Conservation (phyloP, 352 stramenopile species). For the Phytophthora tubulina region DNA sequence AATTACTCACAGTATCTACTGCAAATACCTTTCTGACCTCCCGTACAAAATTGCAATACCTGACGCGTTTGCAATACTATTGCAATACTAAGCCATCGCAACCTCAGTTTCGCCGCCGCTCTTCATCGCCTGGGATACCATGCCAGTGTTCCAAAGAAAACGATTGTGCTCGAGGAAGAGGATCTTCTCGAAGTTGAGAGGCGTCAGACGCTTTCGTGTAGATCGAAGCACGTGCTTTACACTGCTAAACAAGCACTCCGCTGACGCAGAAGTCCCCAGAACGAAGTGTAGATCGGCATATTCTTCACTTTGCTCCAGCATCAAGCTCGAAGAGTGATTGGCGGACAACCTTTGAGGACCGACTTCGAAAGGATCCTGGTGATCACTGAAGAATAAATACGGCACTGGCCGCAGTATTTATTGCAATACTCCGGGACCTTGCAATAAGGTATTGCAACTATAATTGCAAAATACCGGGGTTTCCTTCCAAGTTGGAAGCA, state of each 20-base stretch:
- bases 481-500: too few species aligned
- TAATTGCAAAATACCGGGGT: too few species aligned
- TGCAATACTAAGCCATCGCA: constrained; percentile 1
- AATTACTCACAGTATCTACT: constrained; percentile 3
- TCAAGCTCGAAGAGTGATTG: too few species aligned
- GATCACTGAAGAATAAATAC: too few species aligned
- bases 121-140: constrained; percentile 2
- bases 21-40: not conserved
- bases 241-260: constrained; percentile 2
- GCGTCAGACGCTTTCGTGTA: constrained; percentile 4
- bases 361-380: too few species aligned
- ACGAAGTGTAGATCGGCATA: not conserved
- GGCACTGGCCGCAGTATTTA: too few species aligned
- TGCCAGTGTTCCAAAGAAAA: constrained; percentile 5
- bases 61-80: not conserved
- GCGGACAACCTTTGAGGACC: too few species aligned
- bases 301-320: not conserved
- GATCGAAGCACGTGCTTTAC: constrained; percentile 7
- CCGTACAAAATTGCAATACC: constrained; percentile 7
- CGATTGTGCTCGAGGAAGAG: constrained; percentile 13
- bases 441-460: too few species aligned
- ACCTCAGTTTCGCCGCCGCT: not conserved
- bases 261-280: not conserved
- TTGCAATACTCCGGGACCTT: too few species aligned
- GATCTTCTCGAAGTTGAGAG: constrained; percentile 10